Base-by-base conservation (phyloP, 1,284 basidiomycete genomes). In the Heterobasidion occidentale region DNA sequence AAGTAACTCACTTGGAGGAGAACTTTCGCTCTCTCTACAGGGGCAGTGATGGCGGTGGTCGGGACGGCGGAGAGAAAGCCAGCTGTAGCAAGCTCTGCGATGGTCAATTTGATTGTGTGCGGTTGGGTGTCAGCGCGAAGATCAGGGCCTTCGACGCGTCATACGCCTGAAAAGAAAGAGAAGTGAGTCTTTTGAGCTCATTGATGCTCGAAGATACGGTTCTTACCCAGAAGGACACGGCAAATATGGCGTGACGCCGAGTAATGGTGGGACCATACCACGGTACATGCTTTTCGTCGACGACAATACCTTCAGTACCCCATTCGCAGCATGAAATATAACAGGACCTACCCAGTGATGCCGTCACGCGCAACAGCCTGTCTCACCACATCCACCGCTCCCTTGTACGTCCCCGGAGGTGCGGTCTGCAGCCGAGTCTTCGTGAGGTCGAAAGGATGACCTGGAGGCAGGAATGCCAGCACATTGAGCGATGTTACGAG, bases 171-270 rank as follows among this genome's bases (percentile, higher is more conserved):
- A 20, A 42, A 35, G 51, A 58, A 48, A 51, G 36, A 51, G 34
- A 55, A 42, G 36, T 9, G 48, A 11, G 15, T 36, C 33, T 54
- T 3, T n/a, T 17, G 1, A 35, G 38, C 42, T 45, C 12, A 6
- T 45, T 5, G 17, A 8, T 50, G 19, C 33, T 27, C 17, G 33
- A 20, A 36, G 35, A 36, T 14, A 51, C 15, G 15, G 38, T 44
- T 68, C 80, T 60, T 68, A 92, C 93, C 94, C 95, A 98, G 78
- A 99, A 99, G 3, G 94, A 98, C 49, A 99, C 78, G 12, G 97
- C 97, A 68, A 99, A 99, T 69, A 99, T 99, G 97, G 97, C 2
- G 97, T 98, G 36, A 99, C 94, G 55, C 97, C 97, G 42, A 98
- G 77, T 60, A 99, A 75, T 53, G 97, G 97, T 33, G 97, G 96